Evolutionary conservation across 2,329 filamentous ascomycete species (phyloP), one percentile per base, ranked within the genome.

Genomic region (Claviceps arundinis): DNA sequence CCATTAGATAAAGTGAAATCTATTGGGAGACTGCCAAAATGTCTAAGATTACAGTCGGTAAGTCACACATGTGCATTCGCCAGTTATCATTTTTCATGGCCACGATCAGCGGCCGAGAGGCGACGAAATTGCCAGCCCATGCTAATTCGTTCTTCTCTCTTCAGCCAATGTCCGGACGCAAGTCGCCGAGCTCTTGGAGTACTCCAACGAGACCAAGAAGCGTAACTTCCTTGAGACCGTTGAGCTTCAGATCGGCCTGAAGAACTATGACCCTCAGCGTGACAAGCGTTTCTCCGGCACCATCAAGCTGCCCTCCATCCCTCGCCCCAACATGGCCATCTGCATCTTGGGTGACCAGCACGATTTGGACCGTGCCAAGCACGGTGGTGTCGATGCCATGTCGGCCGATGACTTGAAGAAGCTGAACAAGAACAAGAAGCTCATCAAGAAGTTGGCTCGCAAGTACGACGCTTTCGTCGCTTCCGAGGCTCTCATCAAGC

Each of bases 371-470:
- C 90, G 93, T 82, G 91, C 93, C 71, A 98, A 98, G 85, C 93
- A 98, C 82, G 87, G 89, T 69, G 91, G 89, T 73, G 83, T 97
- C 65, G 93, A 98, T 71, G 89, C 91, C 78, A 97, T 97, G 93
- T 95, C 88, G 68, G 76, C 88, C 62, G 93, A 98, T 68, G 93
- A 98, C 76, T 78, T 98, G 78, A 98, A 98, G 88, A 98, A 98
- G 87, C 89, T 98, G 65, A 98, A 98, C 87, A 98, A 98, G 89
- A 98, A 98, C 89, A 97, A 98, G 88, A 98, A 98, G 87, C 85
- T 97, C 69, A 96, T 98, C 85, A 98, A 98, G 89, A 98, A 98
- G 87, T 87, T 98, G 63, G 93, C 93, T 60, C 89, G 90, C 84
- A 98, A 98, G 82, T 97, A 98, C 85, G 93, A 98, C 76, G 93